Conservation (phyloP, 176 grass and related monocot genomes). For the Alopecurus myosuroides region DNA sequence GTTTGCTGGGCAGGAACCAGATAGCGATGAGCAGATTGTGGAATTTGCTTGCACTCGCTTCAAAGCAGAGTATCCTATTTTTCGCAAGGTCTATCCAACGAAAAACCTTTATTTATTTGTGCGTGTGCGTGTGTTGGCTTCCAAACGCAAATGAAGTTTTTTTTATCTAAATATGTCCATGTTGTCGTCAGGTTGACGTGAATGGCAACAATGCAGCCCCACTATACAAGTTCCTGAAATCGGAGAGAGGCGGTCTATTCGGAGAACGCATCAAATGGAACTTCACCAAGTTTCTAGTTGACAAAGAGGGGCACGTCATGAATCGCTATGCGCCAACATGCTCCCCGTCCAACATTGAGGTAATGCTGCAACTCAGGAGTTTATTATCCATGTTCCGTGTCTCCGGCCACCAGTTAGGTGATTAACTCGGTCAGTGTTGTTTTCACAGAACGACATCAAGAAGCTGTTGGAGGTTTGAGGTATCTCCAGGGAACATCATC, state of each 20-base stretch:
- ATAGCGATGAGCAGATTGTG: conserved; percentile 43
- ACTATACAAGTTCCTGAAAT: conserved; percentile 50
- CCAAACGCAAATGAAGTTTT: not conserved
- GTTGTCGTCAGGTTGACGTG: conserved; percentile 44
- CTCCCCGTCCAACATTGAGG: conserved; percentile 52
- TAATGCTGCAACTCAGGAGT: not conserved
- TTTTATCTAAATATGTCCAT: not conserved
- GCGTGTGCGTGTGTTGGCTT: not conserved
- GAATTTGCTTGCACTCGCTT: conserved; percentile 57
- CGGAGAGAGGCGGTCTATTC: conserved; percentile 41
- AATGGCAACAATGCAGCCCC: conserved; percentile 54
- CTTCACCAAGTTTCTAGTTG: conserved; percentile 56
- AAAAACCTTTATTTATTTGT: not conserved
- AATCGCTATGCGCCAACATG: conserved; percentile 47
- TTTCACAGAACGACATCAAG: conserved; percentile 56
- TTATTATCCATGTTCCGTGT: not conserved
- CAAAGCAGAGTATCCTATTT: conserved; percentile 51
- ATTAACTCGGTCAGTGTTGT: not conserved
- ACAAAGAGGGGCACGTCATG: conserved; percentile 54
- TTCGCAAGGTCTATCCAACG: conserved; percentile 42
- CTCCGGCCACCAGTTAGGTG: not conserved
- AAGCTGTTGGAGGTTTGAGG: conserved; percentile 41
- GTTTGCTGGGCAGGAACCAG: conserved; percentile 51
- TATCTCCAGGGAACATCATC: not conserved
- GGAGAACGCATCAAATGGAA: conserved; percentile 62